A percentile compares a stretch with the other conserved stretches of the same genome.
Evolutionary conservation across 305 asterid species (phyloP).

Genomic region (Fraxinus sp.): DNA sequence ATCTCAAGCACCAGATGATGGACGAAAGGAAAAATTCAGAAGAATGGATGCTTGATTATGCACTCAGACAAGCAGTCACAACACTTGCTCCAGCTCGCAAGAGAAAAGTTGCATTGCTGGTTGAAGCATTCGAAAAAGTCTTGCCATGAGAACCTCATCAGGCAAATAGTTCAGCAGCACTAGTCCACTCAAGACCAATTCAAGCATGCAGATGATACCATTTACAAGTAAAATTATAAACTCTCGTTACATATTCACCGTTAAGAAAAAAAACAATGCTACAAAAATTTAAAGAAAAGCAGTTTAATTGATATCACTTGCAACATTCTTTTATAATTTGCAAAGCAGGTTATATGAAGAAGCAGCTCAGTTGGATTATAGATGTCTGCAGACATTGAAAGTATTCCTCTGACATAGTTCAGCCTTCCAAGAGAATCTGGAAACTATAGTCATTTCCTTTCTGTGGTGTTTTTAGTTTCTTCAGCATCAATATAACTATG

Average conservation of each 20-base stretch:
- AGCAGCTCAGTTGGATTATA: background rate
- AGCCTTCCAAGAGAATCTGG: background rate
- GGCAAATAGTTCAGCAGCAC: constrained; percentile 35
- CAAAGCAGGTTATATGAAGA: background rate
- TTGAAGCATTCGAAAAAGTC: constrained; percentile 87
- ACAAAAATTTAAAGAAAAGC: too few relatives aligned
- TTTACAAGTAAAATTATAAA: constrained; percentile 28
- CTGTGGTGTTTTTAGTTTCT: background rate
- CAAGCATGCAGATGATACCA: constrained; percentile 66
- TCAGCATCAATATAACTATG: background rate
- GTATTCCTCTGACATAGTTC: background rate
- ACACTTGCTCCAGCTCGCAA: constrained; percentile 74
- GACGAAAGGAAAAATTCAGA: constrained; percentile 69
- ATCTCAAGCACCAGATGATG: constrained; percentile 70
- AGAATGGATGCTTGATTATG: constrained; percentile 91
- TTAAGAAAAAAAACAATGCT: background rate
- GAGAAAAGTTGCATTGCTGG: constrained; percentile 74
- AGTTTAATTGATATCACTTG: background rate
- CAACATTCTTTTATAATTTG: background rate
- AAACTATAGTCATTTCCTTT: background rate
- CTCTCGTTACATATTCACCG: background rate
- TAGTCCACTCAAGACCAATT: constrained; percentile 42
- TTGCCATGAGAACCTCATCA: constrained; percentile 48
- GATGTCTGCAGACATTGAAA: background rate
- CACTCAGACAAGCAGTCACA: constrained; percentile 66